phyloP scores from a whole-genome alignment of 1,284 basidiomycete species.

The Trichosporon asahii region DNA sequence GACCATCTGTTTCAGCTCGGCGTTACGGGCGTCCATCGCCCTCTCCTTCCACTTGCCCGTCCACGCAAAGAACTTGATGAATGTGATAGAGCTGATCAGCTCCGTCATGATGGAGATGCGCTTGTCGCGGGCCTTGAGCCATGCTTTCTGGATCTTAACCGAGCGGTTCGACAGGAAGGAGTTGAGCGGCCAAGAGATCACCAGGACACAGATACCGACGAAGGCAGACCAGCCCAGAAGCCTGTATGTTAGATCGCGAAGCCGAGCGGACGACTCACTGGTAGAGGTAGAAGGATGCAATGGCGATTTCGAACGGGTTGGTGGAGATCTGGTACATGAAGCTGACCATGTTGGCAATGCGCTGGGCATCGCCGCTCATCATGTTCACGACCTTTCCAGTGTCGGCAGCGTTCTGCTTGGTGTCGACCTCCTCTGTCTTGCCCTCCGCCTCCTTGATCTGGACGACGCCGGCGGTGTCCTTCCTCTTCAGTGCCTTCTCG shows the following conservation, averaged over 20 bases:
- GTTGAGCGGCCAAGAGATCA: slow-evolving; percentile 64
- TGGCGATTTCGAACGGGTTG: slow-evolving; percentile 74
- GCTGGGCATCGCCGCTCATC: slow-evolving; percentile 50
- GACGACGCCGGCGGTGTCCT: slow-evolving; percentile 75
- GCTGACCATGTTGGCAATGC: slow-evolving; percentile 39
- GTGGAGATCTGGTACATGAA: slow-evolving; percentile 56
- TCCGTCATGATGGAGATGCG: slow-evolving; percentile 83
- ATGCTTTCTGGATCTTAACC: slow-evolving; percentile 64
- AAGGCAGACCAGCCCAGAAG: slow-evolving; percentile 80
- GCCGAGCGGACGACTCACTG: slow-evolving; percentile 55
- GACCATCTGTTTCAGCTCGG: slow-evolving; percentile 44
- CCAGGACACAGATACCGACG: slow-evolving; percentile 73
- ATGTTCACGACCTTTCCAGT: slow-evolving; percentile 55
- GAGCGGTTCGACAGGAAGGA: slow-evolving; percentile 51
- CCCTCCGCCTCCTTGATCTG: slow-evolving; percentile 55
- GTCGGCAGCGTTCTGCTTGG: slow-evolving; percentile 42
- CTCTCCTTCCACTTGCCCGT: slow-evolving; percentile 48
- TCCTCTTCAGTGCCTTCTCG: slow-evolving; percentile 80
- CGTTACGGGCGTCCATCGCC: slow-evolving; percentile 42
- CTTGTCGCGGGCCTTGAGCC: slow-evolving; percentile 71
- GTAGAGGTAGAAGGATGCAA: slow-evolving; percentile 74
- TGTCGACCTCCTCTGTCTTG: slow-evolving; percentile 32
- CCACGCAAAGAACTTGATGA: slow-evolving; percentile 52
- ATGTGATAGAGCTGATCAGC: slow-evolving; percentile 62
- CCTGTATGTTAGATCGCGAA: slow-evolving; percentile 50